These are phyloP conservation scores for Colletotrichum musae DNA, from an alignment of 2,329 filamentous ascomycete species.

Conservation along the genomic window DNA sequence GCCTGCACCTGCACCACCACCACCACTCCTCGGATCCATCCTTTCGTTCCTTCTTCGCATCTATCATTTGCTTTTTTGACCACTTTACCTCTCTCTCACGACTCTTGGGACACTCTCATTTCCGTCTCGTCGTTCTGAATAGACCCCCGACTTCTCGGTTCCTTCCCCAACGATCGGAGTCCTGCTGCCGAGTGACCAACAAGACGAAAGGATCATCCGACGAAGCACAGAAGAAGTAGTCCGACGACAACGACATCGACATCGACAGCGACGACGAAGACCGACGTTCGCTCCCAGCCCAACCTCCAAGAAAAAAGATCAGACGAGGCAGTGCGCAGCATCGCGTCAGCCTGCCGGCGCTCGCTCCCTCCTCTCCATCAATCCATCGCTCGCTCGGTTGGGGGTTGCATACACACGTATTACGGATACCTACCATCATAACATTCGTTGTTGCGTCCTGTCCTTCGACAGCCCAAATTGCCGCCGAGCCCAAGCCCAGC, in stretches of 20 bases:
- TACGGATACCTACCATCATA: too few relatives aligned
- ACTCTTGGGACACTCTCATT: constrained; percentile 29
- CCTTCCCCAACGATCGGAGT: neutral
- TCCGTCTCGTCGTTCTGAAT: constrained; percentile 7
- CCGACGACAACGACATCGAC: neutral
- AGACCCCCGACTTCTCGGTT: neutral
- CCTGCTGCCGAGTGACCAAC: neutral
- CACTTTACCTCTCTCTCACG: constrained; percentile 11
- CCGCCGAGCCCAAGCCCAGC: constrained; percentile 11
- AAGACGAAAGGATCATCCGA: neutral
- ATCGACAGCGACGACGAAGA: neutral
- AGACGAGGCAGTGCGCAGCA: constrained; percentile 27
- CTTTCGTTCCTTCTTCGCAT: constrained; percentile 28
- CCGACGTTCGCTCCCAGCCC: neutral
- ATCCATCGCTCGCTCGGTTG: constrained; percentile 23
- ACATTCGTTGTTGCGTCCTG: too few relatives aligned
- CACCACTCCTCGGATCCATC: neutral
- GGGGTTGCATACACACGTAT: neutral
- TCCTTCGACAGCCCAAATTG: neutral
- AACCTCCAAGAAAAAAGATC: neutral
- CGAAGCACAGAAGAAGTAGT: neutral
- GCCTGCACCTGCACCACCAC: neutral
- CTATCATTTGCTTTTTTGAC: constrained; percentile 13
- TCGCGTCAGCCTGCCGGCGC: constrained; percentile 13
- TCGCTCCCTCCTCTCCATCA: constrained; percentile 8